These are phyloP conservation scores for Blyttiomyces sp. DNA, from an alignment of 371 early-diverging fungal species.

Conservation along the genomic window DNA sequence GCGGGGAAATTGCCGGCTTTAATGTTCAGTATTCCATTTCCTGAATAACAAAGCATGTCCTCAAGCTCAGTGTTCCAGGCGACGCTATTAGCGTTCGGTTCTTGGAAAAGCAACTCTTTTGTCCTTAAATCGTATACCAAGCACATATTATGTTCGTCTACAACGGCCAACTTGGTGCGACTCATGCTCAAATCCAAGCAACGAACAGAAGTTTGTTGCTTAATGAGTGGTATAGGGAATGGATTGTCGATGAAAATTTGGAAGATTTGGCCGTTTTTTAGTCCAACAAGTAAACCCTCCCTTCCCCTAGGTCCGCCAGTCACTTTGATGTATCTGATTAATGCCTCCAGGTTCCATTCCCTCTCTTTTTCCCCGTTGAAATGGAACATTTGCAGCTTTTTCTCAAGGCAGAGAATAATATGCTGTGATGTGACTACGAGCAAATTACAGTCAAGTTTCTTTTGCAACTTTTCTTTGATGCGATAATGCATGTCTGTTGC, in stretches of 20 bases:
- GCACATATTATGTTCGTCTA: slow-evolving; percentile 49
- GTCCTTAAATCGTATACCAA: slow-evolving; percentile 42
- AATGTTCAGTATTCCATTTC: slow-evolving; percentile 42
- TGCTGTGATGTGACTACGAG: slow-evolving; percentile 52
- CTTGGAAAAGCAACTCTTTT: slow-evolving; percentile 49
- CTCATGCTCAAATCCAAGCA: slow-evolving; percentile 46
- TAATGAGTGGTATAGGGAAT: slow-evolving; percentile 47
- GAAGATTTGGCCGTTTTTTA: slow-evolving; percentile 49
- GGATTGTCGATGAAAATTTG: slow-evolving; percentile 50
- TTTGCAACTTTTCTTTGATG: slow-evolving; percentile 47
- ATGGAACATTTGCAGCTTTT: slow-evolving; percentile 41
- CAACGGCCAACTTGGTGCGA: slow-evolving; percentile 47
- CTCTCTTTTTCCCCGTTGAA: slow-evolving; percentile 48
- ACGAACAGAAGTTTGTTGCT: slow-evolving; percentile 35
- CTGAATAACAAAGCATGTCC: slow-evolving; percentile 50
- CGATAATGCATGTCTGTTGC: slow-evolving; percentile 52
- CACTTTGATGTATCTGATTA: slow-evolving; percentile 52
- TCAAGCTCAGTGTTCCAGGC: slow-evolving; percentile 55
- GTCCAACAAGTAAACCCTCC: slow-evolving; percentile 52
- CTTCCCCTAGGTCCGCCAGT: slow-evolving; percentile 48
- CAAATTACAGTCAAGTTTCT: slow-evolving; percentile 50
- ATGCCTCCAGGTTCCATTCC: slow-evolving; percentile 50
- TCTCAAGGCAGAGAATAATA: slow-evolving; percentile 48
- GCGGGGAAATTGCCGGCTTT: slow-evolving; percentile 45
- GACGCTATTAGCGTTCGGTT: slow-evolving; percentile 48